Evolutionary conservation across 495 filamentous ascomycete genomes (phyloP), one percentile per base, ranked within the genome.

Genomic region (Penicillium alfredii): DNA sequence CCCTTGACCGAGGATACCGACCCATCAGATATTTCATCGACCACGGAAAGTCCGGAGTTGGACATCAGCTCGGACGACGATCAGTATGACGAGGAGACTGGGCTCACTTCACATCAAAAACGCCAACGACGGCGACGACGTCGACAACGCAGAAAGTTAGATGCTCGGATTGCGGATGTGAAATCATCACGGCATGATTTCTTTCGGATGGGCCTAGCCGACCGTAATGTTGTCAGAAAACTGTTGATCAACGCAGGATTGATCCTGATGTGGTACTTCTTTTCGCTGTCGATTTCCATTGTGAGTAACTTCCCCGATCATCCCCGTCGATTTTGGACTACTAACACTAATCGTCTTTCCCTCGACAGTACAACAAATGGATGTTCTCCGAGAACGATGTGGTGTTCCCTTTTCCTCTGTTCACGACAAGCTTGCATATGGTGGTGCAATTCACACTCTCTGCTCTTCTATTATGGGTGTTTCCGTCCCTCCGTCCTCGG

Each of bases 291-390:
- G 9, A 95, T 97, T 51, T 97, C 93, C 18, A 78, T 98, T 36
- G 88, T 94, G 74, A 72, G 86, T 69, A 21, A 12, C 32, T 31
- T 17, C 24, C 7, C 6, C 8, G 35, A 28, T 7, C 29, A 35
- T 29, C 41, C 13, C 8, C 4, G 18, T 14, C 13, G 9, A 14
- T 11, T 7, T 23, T 30, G 14, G 14, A 13, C 39, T 20, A 35
- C 33, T 35, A 12, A 33, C 18, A 18, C 7, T 19, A 9, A 11
- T 27, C 11, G 20, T 17, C 19, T 15, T n/a, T n/a, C n/a, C n/a
- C n/a, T n/a, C n/a, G n/a, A n/a, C 47, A 93, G 87, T 99, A 99
- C 66, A 99, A 99, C 70, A 97, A 95, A 72, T 97, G 93, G 93
- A 99, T 99, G 93, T 99, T 99, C 61, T 82, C 84, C 44, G 66